Evolutionary conservation across 2,329 filamentous ascomycete species (phyloP).

Genomic region (Biscogniauxia sp.): DNA sequence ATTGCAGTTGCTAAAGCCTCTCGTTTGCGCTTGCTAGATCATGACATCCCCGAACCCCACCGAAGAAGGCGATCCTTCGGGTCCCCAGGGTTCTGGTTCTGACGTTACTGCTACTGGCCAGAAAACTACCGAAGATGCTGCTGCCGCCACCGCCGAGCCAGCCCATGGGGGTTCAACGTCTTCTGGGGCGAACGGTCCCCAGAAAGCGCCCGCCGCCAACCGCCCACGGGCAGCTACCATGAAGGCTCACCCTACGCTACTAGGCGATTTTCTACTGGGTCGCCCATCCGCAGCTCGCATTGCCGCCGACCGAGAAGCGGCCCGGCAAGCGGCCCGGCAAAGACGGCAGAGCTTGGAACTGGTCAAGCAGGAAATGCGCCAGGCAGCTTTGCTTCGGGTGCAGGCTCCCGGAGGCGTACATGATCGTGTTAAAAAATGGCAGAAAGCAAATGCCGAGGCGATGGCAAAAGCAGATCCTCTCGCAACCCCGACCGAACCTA

Average conservation of each 20-base stretch:
- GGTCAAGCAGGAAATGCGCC: constrained; percentile 58
- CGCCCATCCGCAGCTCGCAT: constrained; percentile 48
- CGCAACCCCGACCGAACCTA: constrained; percentile 54
- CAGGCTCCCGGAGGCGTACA: constrained; percentile 67
- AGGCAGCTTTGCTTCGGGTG: constrained; percentile 56
- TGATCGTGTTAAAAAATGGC: constrained; percentile 81
- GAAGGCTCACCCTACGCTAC: constrained; percentile 28
- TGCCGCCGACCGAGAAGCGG: constrained; percentile 41
- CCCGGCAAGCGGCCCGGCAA: constrained; percentile 38
- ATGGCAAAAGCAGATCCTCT: constrained; percentile 52
- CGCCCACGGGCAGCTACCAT: constrained; percentile 30
- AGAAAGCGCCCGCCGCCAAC: constrained; percentile 18
- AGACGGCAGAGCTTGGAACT: constrained; percentile 59
- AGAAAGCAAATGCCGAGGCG: constrained; percentile 70
- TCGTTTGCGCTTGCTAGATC: constrained; percentile 19
- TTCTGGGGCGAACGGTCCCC: constrained; percentile 20
- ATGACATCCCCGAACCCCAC: constrained; percentile 30
- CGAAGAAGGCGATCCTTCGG: constrained; percentile 31
- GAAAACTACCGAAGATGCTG: constrained; percentile 10
- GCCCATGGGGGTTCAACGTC: constrained; percentile 15
- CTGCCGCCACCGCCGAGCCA: constrained; percentile 11
- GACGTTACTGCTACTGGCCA: constrained; percentile 16
- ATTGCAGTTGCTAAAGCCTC: constrained; percentile 15
- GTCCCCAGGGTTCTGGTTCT: constrained; percentile 24
- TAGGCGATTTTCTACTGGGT: constrained; percentile 32